Conservation (phyloP, 805 yeast genomes). For the Metschnikowia cerradonensis region DNA sequence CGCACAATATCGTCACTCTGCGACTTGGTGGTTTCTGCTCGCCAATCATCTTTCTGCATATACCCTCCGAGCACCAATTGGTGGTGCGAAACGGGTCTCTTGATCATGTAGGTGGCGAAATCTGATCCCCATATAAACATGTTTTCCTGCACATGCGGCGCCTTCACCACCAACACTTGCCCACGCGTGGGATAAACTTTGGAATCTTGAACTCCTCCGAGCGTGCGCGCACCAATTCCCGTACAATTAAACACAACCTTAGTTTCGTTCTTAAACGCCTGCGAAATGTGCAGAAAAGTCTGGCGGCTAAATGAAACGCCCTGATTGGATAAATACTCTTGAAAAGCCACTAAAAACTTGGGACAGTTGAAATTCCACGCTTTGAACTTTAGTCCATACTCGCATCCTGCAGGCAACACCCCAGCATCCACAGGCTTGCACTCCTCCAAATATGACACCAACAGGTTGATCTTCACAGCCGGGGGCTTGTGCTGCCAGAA, state of each 20-base stretch:
- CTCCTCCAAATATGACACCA: slow-evolving; percentile 47
- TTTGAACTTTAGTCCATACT: slow-evolving; percentile 51
- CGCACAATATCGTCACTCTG: slow-evolving; percentile 60
- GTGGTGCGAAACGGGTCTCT: slow-evolving; percentile 63
- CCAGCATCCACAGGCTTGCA: slow-evolving; percentile 31
- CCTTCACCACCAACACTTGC: slow-evolving; percentile 68
- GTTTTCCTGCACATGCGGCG: slow-evolving; percentile 64
- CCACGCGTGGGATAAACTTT: slow-evolving; percentile 72
- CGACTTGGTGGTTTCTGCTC: slow-evolving; percentile 51
- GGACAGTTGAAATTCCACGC: slow-evolving; percentile 78
- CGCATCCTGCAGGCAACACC: slow-evolving; percentile 49
- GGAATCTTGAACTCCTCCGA: slow-evolving; percentile 64
- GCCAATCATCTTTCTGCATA: slow-evolving; percentile 60
- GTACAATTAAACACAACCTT: slow-evolving; percentile 68
- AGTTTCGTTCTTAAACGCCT: slow-evolving; percentile 43
- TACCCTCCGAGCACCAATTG: slow-evolving; percentile 76
- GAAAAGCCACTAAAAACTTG: slow-evolving; percentile 47
- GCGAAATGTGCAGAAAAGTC: slow-evolving; percentile 50
- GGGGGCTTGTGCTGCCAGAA: slow-evolving; percentile 52
- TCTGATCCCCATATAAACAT: slow-evolving; percentile 57
- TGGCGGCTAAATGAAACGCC: slow-evolving; percentile 53
- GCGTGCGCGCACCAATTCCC: slow-evolving; percentile 61
- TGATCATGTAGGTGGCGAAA: slow-evolving; percentile 63
- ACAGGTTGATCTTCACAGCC: slow-evolving; percentile 42
- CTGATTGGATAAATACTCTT: slow-evolving; percentile 35